phyloP scores from a whole-genome alignment of 164 flowering plant species.

The Euptelea pleiosperma region DNA sequence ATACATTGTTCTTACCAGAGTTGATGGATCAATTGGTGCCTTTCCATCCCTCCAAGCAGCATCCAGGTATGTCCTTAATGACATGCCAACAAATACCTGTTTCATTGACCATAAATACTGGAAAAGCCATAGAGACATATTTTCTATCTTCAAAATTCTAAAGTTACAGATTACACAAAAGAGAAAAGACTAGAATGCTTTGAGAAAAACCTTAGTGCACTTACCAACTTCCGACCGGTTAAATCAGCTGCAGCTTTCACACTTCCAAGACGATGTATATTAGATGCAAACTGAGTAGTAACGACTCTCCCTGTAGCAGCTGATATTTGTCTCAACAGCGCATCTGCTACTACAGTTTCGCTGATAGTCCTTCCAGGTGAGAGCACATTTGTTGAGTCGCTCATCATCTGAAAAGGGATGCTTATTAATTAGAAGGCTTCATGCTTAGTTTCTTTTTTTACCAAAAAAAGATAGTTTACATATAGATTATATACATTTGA shows the following conservation, averaged over 20 bases:
- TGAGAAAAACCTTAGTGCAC: conserved; percentile 14
- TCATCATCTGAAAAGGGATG: conserved; percentile 78
- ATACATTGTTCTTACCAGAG: conserved; percentile 54
- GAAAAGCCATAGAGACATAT: neutral
- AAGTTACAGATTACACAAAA: neutral
- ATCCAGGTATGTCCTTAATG: conserved; percentile 90
- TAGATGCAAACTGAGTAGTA: conserved; percentile 97
- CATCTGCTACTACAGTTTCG: conserved; percentile 79
- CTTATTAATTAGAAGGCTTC: neutral
- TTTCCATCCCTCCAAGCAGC: conserved; percentile 99
- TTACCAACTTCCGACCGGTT: conserved; percentile 93
- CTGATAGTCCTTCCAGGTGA: conserved; percentile 96
- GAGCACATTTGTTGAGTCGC: conserved; percentile 94
- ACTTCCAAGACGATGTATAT: conserved; percentile 96
- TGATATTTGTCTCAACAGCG: conserved; percentile 71
- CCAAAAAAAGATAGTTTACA: neutral
- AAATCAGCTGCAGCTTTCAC: conserved; percentile 97
- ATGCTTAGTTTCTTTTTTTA: neutral
- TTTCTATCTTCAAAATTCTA: conserved; percentile 8
- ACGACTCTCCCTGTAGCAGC: conserved; percentile 90
- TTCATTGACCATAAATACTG: conserved; percentile 11
- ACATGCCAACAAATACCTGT: conserved; percentile 98
- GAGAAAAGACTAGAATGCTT: neutral
- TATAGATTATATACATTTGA: too few relatives aligned
- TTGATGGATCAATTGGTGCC: conserved; percentile 96